phyloP scores from a whole-genome alignment of 2,329 filamentous ascomycete genomes.

The Berkeleyomyces rouxiae region DNA sequence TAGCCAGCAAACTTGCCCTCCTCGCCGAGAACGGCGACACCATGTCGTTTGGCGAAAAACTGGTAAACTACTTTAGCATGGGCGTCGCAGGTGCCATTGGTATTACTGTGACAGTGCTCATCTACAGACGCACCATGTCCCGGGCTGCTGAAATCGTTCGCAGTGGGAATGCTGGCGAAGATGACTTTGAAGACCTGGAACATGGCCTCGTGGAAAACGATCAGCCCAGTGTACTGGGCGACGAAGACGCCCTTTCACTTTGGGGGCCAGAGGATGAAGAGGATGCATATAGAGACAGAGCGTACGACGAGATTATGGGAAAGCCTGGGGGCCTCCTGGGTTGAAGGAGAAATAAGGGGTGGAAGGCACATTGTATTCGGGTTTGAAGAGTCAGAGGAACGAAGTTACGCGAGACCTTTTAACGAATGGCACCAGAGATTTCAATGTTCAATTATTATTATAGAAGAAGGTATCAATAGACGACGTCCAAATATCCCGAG shows the following conservation, averaged over 20 bases:
- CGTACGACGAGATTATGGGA: slow-evolving; percentile 12
- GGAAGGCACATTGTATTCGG: no score
- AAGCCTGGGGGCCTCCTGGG: slow-evolving; percentile 11
- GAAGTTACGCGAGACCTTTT: neutral
- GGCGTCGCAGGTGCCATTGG: slow-evolving; percentile 54
- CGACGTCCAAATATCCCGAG: neutral
- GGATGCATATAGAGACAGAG: slow-evolving; percentile 12
- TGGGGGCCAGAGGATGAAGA: slow-evolving; percentile 29
- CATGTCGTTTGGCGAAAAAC: slow-evolving; percentile 65
- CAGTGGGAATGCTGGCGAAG: slow-evolving; percentile 20
- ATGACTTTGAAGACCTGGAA: slow-evolving; percentile 25
- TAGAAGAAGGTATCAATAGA: neutral
- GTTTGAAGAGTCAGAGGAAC: neutral
- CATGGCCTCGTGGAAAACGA: slow-evolving; percentile 29
- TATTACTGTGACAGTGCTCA: slow-evolving; percentile 60
- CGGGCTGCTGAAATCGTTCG: slow-evolving; percentile 41
- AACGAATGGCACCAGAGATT: neutral
- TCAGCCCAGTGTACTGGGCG: slow-evolving; percentile 38
- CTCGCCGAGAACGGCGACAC: slow-evolving; percentile 70
- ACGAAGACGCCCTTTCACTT: slow-evolving; percentile 42
- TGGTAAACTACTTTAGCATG: slow-evolving; percentile 73
- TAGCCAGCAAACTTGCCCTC: slow-evolving; percentile 65
- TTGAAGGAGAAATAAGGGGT: neutral
- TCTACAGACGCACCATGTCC: slow-evolving; percentile 58
- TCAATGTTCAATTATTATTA: neutral